phyloP scores from a whole-genome alignment of 768 basidiomycete species.

The Agaricus bisporus region DNA sequence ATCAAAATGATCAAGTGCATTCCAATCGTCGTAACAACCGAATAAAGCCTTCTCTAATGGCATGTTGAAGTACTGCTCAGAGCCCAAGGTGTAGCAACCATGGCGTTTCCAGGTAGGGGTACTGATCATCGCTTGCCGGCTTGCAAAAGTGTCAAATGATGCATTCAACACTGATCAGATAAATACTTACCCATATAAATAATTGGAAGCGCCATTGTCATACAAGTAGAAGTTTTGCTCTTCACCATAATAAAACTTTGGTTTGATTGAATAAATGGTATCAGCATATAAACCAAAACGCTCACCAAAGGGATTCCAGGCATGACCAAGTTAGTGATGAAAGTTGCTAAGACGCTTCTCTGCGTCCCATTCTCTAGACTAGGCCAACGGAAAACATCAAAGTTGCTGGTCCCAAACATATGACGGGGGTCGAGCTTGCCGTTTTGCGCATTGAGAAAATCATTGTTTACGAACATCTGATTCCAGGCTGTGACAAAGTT shows the following conservation, averaged over 20 bases:
- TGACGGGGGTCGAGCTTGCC: slow-evolving; percentile 75
- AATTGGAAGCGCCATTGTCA: slow-evolving; percentile 87
- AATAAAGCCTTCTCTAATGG: slow-evolving; percentile 71
- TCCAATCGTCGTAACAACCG: slow-evolving; percentile 89
- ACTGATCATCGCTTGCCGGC: slow-evolving; percentile 88
- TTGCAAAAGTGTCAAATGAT: slow-evolving; percentile 20
- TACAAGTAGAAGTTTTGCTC: slow-evolving; percentile 87
- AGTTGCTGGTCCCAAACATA: slow-evolving; percentile 90
- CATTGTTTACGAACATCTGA: slow-evolving; percentile 83
- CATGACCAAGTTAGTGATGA: slow-evolving; percentile 75
- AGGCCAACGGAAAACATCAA: slow-evolving; percentile 94
- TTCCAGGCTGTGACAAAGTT: slow-evolving; percentile 93
- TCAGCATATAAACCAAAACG: slow-evolving; percentile 2
- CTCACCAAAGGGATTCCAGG: slow-evolving; percentile 79
- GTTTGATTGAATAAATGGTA: slow-evolving; percentile 3
- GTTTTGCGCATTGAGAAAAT: slow-evolving; percentile 70
- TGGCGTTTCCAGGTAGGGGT: slow-evolving; percentile 88
- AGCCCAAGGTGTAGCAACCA: slow-evolving; percentile 88
- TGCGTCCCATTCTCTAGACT: slow-evolving; percentile 81
- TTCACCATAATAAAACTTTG: slow-evolving; percentile 80
- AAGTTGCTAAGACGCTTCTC: slow-evolving; percentile 68
- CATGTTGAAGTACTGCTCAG: slow-evolving; percentile 92
- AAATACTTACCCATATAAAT: slow-evolving; percentile 71
- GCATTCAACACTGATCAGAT: neutral
- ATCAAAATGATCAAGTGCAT: slow-evolving; percentile 92